phyloP scores from a whole-genome alignment of 2,329 filamentous ascomycete genomes.

The Monilinia vaccinii-corymbosi region DNA sequence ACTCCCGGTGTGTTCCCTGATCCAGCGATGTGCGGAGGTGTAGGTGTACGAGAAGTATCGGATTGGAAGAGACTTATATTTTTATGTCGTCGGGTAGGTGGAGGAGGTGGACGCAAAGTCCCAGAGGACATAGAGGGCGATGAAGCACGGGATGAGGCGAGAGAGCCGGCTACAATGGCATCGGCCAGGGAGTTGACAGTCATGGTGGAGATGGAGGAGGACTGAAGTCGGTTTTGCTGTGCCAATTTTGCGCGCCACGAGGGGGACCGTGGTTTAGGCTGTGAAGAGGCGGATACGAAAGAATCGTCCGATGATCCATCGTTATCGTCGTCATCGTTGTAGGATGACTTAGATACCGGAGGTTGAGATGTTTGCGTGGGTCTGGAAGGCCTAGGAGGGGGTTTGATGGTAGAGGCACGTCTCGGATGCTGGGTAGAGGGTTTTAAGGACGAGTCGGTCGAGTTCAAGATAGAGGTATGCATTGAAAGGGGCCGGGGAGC shows the following conservation, averaged over 20 bases:
- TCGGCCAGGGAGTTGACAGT: conserved; percentile 58
- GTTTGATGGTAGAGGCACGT: neutral
- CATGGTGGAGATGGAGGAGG: conserved; percentile 29
- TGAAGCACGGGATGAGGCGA: conserved; percentile 52
- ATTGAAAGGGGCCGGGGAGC: neutral
- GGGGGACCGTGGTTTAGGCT: conserved; percentile 12
- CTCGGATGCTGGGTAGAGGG: neutral
- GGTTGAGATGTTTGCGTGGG: conserved; percentile 2
- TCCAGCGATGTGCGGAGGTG: neutral
- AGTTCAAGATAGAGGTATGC: neutral
- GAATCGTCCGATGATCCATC: conserved; percentile 27
- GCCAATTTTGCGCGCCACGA: conserved; percentile 23
- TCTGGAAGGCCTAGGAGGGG: neutral
- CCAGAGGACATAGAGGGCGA: conserved; percentile 29
- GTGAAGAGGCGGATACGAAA: conserved; percentile 27
- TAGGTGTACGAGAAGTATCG: conserved; percentile 14
- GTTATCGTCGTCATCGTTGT: conserved; percentile 13
- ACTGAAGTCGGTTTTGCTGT: conserved; percentile 17
- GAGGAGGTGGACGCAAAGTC: conserved; percentile 22
- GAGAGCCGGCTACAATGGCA: conserved; percentile 66
- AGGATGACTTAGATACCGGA: neutral
- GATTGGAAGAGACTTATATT: conserved; percentile 33
- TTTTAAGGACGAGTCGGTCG: neutral
- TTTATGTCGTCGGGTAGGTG: conserved; percentile 23
- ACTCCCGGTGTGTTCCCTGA: neutral